A percentile compares a stretch with the other conserved stretches of the same genome.
Evolutionary conservation across 495 filamentous ascomycete species (phyloP).

Genomic region (Pyrenopolyporus hunteri): DNA sequence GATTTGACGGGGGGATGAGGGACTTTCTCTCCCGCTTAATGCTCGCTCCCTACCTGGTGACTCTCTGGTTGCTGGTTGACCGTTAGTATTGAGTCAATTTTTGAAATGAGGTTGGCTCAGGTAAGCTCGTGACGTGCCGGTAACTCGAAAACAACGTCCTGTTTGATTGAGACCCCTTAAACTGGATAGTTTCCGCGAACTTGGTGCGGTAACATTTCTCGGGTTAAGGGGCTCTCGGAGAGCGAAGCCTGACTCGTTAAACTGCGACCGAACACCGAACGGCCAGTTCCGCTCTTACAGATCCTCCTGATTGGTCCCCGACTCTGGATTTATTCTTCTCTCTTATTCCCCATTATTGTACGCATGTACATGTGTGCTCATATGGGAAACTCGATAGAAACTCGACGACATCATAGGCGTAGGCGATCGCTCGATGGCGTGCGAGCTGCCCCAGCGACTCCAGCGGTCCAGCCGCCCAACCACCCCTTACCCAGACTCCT

Average conservation of each 20-base stretch:
- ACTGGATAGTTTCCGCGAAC: neutral
- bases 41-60: too few relatives aligned
- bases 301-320: conserved; percentile 21
- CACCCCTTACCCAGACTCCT: conserved; percentile 19
- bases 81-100: conserved; percentile 16
- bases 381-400: too few relatives aligned
- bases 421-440: too few relatives aligned
- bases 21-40: conserved; percentile 28
- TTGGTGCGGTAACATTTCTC: conserved; percentile 25
- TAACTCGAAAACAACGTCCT: conserved; percentile 4
- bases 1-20: conserved; percentile 25
- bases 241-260: conserved; percentile 23
- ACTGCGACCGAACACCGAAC: conserved; percentile 29
- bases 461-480: neutral
- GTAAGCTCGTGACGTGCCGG: conserved; percentile 1
- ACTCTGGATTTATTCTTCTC: conserved; percentile 6
- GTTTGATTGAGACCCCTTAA: conserved; percentile 5
- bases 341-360: too few relatives aligned
- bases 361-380: too few relatives aligned
- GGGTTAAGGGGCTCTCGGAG: conserved; percentile 19
- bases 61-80: neutral
- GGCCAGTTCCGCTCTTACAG: conserved; percentile 6
- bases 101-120: conserved; percentile 1
- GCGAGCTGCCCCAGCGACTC: neutral
- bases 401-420: too few relatives aligned